Evolutionary conservation across 2,329 filamentous ascomycete species (phyloP).

Genomic region (Verticillium klebahnii): DNA sequence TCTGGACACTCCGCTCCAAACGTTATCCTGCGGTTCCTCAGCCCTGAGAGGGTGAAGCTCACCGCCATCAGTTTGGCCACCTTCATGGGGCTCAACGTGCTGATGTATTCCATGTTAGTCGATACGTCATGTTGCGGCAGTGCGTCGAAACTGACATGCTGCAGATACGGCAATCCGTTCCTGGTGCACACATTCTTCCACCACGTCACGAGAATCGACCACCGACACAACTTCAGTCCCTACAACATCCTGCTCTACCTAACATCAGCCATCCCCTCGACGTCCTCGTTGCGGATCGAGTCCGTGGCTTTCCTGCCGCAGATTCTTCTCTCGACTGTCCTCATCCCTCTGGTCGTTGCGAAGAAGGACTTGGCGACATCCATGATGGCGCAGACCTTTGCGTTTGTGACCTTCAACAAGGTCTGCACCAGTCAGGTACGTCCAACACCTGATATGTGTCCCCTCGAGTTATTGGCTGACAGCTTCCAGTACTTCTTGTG

Average conservation of each 20-base stretch:
- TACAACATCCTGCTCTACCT: constrained; percentile 93
- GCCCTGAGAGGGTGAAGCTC: constrained; percentile 51
- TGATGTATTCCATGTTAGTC: constrained; percentile 72
- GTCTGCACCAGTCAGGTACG: constrained; percentile 94
- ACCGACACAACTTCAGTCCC: constrained; percentile 96
- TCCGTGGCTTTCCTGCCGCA: constrained; percentile 87
- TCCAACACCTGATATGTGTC: constrained; percentile 2
- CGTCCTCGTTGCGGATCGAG: constrained; percentile 51
- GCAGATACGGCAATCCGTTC: constrained; percentile 74
- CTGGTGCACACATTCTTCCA: constrained; percentile 88
- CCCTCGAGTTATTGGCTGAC: constrained; percentile 9
- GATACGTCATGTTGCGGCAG: not conserved
- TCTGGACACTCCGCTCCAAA: not conserved
- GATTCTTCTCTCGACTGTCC: constrained; percentile 69
- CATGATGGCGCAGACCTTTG: constrained; percentile 93
- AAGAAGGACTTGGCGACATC: constrained; percentile 77
- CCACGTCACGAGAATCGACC: constrained; percentile 88
- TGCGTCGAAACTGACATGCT: not conserved
- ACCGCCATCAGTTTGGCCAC: constrained; percentile 62
- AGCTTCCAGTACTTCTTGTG: constrained; percentile 85
- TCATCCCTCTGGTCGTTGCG: constrained; percentile 71
- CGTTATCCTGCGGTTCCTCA: constrained; percentile 38
- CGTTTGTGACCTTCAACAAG: constrained; percentile 97
- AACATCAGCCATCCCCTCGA: constrained; percentile 58
- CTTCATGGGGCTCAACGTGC: constrained; percentile 67